phyloP scores from a whole-genome alignment of 495 filamentous ascomycete species.

The Penicillium canariense region DNA sequence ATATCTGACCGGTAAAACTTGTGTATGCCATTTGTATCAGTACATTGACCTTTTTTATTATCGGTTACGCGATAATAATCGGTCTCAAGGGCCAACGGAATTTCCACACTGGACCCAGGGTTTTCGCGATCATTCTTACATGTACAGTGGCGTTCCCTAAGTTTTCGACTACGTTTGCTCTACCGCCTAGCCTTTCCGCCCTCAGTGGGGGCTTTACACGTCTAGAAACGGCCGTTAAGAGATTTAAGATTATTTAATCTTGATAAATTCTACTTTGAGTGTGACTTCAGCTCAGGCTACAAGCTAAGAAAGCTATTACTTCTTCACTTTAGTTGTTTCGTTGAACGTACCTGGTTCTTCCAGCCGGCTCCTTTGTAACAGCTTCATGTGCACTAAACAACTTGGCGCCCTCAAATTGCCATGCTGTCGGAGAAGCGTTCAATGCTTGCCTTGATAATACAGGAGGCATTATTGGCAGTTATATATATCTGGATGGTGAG shows the following conservation, averaged over 20 bases:
- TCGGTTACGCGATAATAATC: not conserved
- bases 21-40: constrained; percentile 4
- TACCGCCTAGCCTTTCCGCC: too few species aligned
- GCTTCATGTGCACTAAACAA: constrained; percentile 9
- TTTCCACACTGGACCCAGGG: not conserved
- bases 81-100: not conserved
- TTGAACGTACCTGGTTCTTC: constrained; percentile 5
- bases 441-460: constrained; percentile 8
- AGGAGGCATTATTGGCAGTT: constrained; percentile 9
- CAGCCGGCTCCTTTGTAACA: too few species aligned
- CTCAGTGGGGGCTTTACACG: too few species aligned
- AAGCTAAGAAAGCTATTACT: too few species aligned
- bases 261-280: too few species aligned
- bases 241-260: too few species aligned
- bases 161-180: too few species aligned
- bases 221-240: too few species aligned
- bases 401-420: constrained; percentile 1
- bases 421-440: constrained; percentile 7
- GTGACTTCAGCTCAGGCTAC: too few species aligned
- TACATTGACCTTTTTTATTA: not conserved
- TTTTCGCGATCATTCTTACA: constrained; percentile 1
- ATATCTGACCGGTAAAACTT: not conserved
- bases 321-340: too few species aligned
- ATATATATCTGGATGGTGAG: constrained; percentile 10
- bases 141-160: too few species aligned